These are phyloP conservation scores for Populus pruinosa DNA, from an alignment of 345 rosid species.

Conservation along the genomic window DNA sequence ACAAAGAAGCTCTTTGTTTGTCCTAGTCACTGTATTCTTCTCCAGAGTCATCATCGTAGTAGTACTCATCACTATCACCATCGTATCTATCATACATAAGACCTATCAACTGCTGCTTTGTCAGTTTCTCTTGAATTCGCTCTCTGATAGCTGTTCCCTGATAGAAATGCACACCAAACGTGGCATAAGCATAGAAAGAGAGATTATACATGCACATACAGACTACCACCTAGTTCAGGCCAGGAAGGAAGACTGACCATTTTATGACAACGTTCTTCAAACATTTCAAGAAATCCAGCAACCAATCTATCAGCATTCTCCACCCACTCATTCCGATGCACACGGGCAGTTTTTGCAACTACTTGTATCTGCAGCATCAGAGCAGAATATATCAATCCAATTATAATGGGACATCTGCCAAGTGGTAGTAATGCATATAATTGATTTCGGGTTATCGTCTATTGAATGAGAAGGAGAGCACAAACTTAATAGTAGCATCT, in stretches of 20 bases:
- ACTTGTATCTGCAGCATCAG: conserved; percentile 46
- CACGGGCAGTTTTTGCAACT: conserved; percentile 58
- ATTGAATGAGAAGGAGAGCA: not conserved
- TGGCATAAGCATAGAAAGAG: conserved; percentile 2
- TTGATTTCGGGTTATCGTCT: not conserved
- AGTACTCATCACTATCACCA: conserved; percentile 30
- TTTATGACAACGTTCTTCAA: conserved; percentile 67
- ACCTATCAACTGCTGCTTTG: conserved; percentile 41
- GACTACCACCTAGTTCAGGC: not conserved
- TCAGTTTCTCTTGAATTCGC: conserved; percentile 50
- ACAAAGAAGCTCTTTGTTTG: not conserved
- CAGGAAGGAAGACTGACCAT: conserved; percentile 34
- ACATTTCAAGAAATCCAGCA: conserved; percentile 71
- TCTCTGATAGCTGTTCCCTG: conserved; percentile 66
- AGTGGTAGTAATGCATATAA: not conserved
- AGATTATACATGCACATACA: not conserved
- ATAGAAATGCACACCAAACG: not conserved
- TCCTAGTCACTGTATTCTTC: conserved; percentile 30
- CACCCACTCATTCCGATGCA: conserved; percentile 58
- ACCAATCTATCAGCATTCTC: conserved; percentile 65
- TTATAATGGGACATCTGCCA: not conserved
- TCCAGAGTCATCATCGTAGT: conserved; percentile 24
- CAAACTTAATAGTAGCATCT: not conserved
- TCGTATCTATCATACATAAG: conserved; percentile 26
- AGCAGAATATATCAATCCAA: not conserved